phyloP scores from a whole-genome alignment of 1,139 yeast species.

The Hansenula sp. region DNA sequence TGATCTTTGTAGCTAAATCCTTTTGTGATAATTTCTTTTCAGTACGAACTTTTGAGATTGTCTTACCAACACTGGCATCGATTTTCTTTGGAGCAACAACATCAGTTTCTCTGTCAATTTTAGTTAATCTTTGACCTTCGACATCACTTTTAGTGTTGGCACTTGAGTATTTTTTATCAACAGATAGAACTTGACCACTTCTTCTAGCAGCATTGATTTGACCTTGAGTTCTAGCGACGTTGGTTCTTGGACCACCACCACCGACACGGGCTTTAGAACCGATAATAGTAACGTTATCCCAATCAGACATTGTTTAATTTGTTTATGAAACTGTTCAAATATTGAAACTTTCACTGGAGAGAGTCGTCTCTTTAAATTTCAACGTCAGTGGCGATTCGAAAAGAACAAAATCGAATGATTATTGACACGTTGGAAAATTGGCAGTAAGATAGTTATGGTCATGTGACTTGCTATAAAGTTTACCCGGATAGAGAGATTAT shows the following conservation, averaged over 20 bases:
- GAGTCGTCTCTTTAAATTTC: too few relatives aligned
- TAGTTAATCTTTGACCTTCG: slow-evolving; percentile 94
- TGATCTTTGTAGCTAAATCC: slow-evolving; percentile 91
- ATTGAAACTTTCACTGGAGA: too few relatives aligned
- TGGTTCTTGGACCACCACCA: slow-evolving; percentile 83
- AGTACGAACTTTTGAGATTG: slow-evolving; percentile 81
- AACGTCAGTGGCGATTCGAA: too few relatives aligned
- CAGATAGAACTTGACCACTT: slow-evolving; percentile 80
- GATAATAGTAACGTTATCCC: slow-evolving; percentile 87
- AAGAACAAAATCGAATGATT: too few relatives aligned
- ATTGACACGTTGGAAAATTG: too few relatives aligned
- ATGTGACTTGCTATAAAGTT: too few relatives aligned
- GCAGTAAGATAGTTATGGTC: too few relatives aligned
- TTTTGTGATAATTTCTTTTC: slow-evolving; percentile 90
- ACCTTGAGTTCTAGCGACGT: slow-evolving; percentile 72
- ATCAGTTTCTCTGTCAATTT: slow-evolving; percentile 89
- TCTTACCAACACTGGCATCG: slow-evolving; percentile 79
- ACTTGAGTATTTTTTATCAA: slow-evolving; percentile 87
- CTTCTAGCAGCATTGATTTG: slow-evolving; percentile 93
- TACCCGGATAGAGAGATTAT: too few relatives aligned
- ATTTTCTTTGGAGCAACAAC: slow-evolving; percentile 91
- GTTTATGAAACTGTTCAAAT: too few relatives aligned
- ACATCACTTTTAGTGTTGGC: slow-evolving; percentile 63
- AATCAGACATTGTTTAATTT: slow-evolving; percentile 48
- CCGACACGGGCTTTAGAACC: slow-evolving; percentile 89